Percentiles rank a stretch among this genome's conserved stretches.
Evolutionary conservation across 2,329 filamentous ascomycete genomes (phyloP).

Genomic region (Aureobasidium sp.): DNA sequence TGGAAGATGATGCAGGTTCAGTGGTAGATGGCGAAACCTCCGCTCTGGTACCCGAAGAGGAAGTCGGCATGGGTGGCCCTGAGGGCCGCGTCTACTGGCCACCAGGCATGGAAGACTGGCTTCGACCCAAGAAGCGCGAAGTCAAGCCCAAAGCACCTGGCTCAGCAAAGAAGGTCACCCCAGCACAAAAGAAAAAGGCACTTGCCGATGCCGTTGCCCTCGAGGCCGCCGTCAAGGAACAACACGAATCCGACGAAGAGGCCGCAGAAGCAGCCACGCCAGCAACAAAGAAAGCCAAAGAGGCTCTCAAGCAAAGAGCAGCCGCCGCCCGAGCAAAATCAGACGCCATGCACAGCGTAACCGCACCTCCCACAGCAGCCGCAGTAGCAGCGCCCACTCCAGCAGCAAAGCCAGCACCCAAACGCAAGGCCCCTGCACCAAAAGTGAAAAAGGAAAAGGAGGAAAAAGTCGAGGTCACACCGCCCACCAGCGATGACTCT

Average conservation of each 20-base stretch:
- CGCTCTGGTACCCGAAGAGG: slow-evolving; percentile 51
- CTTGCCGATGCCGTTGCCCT: slow-evolving; percentile 18
- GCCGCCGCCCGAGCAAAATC: slow-evolving; percentile 18
- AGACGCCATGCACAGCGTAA: slow-evolving; percentile 16
- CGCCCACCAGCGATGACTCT: slow-evolving; percentile 32
- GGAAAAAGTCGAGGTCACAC: slow-evolving; percentile 34
- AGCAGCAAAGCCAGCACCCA: slow-evolving; percentile 14
- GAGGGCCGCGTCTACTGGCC: slow-evolving; percentile 85
- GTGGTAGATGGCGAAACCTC: slow-evolving; percentile 34
- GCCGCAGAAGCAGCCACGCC: slow-evolving; percentile 29
- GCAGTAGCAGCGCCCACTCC: slow-evolving; percentile 21
- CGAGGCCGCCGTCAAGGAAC: slow-evolving; percentile 18
- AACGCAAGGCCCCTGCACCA: slow-evolving; percentile 17
- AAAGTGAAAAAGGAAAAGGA: slow-evolving; percentile 23
- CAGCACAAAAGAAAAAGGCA: slow-evolving; percentile 18
- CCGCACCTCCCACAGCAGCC: slow-evolving; percentile 29
- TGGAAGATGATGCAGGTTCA: slow-evolving; percentile 28
- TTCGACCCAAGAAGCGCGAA: slow-evolving; percentile 69
- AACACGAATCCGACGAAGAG: slow-evolving; percentile 22
- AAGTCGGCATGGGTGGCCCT: slow-evolving; percentile 79
- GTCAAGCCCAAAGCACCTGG: slow-evolving; percentile 46
- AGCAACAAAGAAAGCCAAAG: slow-evolving; percentile 35
- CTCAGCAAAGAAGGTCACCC: slow-evolving; percentile 22
- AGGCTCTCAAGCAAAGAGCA: slow-evolving; percentile 18
- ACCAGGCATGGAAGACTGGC: slow-evolving; percentile 79